A percentile compares a stretch with the other conserved stretches of the same genome.
Conservation (phyloP, 2,329 filamentous ascomycete species). For the Blastomyces silverae region DNA sequence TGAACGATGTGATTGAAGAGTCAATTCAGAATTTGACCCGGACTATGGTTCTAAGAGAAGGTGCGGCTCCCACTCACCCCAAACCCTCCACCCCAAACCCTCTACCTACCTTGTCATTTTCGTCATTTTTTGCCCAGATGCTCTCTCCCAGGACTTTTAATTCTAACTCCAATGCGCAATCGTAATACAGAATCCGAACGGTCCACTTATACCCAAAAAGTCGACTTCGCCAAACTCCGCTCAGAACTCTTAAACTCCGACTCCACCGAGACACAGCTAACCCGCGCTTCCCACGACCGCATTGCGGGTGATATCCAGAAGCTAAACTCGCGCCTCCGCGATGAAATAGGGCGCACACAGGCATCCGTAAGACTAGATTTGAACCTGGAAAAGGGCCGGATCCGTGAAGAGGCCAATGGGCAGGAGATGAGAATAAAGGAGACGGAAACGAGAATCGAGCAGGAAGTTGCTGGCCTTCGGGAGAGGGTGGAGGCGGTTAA, state of each 20-base stretch:
- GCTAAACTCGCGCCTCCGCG: conserved; percentile 76
- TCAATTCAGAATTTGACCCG: conserved; percentile 96
- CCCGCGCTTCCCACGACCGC: conserved; percentile 81
- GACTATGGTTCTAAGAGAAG: conserved; percentile 96
- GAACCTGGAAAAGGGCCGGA: conserved; percentile 93
- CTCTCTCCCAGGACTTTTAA: not conserved
- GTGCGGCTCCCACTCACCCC: conserved; percentile 46
- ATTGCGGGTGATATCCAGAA: conserved; percentile 93
- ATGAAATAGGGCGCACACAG: conserved; percentile 92
- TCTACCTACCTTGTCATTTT: not conserved
- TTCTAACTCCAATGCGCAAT: not conserved
- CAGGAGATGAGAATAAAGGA: conserved; percentile 99
- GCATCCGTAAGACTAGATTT: conserved; percentile 86
- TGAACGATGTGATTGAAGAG: conserved; percentile 96
- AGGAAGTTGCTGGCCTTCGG: conserved; percentile 82
- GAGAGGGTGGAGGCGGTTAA: conserved; percentile 96
- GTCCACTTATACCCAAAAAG: conserved; percentile 69
- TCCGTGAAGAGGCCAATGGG: conserved; percentile 88
- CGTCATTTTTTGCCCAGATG: not conserved
- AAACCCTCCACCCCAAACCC: no score
- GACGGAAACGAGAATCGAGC: conserved; percentile 96
- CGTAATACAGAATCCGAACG: conserved; percentile 41
- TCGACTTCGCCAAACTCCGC: conserved; percentile 94
- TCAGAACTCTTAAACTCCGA: conserved; percentile 89
- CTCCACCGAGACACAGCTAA: conserved; percentile 82